Evolutionary conservation across 108 stramenopile species (phyloP), one percentile per base, ranked within the genome.

Genomic region (Epithemia pelagica): DNA sequence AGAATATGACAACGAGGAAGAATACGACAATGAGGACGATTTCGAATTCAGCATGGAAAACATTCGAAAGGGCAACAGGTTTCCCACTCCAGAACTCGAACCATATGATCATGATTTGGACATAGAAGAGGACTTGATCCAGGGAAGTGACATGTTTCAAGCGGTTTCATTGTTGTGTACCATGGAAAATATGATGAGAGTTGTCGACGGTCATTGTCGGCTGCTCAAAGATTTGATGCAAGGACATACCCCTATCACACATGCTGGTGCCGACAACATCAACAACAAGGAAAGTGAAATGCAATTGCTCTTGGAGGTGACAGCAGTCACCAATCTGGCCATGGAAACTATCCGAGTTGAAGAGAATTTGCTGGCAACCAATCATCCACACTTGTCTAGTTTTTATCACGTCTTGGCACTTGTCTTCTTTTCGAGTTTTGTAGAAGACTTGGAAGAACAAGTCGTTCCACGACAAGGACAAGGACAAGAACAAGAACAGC

Each of bases 371-470:
- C 30, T 63, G 33, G 21, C 62, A 1, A 1, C 15, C 37, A 32
- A 63, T 23, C 62, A 63, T n/a, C 32, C 32, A 20, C 62, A 63
- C 26, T 2, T 63, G 32, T 26, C 23, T 2, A 33, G 20, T 3
- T 56, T 67, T 31, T 67, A 67, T 20, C 24, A 67, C 27, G 66
- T 67, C 2, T 54, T 67, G 28, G 66, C 66, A 1, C 20, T 67
- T 30, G 66, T 67, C 21, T 55, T 67, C 2, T 55, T 24, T 46
- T 20, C 20, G 2, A 24, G 23, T 2, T 23, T 59, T 46, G 37
- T 15, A 5, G 37, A 46, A 46, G 37, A 46, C 15, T 10, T 15
- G 5, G 15, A 15, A 10, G 37, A 5, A 5, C 5, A 46, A 46
- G 37, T 46, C 15, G 37, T 10, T 15, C 10, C 37, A 10, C 37